Conservation (phyloP, 768 basidiomycete species). For the Rhodosporidiobolus odoratus region DNA sequence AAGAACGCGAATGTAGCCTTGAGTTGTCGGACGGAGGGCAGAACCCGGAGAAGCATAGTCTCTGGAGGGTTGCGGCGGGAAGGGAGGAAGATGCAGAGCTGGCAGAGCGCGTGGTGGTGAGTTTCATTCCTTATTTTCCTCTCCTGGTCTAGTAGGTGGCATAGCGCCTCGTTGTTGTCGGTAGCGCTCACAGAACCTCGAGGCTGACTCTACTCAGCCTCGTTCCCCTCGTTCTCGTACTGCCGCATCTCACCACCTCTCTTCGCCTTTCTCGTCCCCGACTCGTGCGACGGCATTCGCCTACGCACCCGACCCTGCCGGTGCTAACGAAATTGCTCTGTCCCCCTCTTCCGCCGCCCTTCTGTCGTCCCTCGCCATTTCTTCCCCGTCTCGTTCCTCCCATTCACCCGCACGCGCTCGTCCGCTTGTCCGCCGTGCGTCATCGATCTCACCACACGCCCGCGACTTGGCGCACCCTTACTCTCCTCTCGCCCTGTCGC, state of each 20-base stretch:
- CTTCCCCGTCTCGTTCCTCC: too few species aligned
- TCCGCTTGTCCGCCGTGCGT: too few species aligned
- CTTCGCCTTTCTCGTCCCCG: not conserved
- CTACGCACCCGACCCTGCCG: not conserved
- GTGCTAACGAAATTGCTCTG: too few species aligned
- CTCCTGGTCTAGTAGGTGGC: not conserved
- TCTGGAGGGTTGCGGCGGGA: slow-evolving; percentile 20
- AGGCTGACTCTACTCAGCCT: not conserved
- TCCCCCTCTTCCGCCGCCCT: too few species aligned
- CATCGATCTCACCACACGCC: too few species aligned
- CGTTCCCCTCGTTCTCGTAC: not conserved
- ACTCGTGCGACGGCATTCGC: too few species aligned
- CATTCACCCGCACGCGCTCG: too few species aligned
- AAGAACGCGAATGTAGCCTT: not conserved
- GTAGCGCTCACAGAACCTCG: not conserved
- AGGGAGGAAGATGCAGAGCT: slow-evolving; percentile 15
- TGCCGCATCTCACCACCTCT: too few species aligned
- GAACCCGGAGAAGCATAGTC: not conserved
- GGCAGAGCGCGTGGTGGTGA: slow-evolving; percentile 20
- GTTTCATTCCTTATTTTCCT: not conserved
- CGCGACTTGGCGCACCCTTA: too few species aligned
- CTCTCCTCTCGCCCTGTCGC: too few species aligned
- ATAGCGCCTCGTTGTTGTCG: not conserved
- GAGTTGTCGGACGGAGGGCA: not conserved
- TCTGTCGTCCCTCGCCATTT: too few species aligned